These are phyloP conservation scores for Umbelopsis isabellina DNA, from an alignment of 192 early-diverging fungal genomes.

Conservation along the genomic window DNA sequence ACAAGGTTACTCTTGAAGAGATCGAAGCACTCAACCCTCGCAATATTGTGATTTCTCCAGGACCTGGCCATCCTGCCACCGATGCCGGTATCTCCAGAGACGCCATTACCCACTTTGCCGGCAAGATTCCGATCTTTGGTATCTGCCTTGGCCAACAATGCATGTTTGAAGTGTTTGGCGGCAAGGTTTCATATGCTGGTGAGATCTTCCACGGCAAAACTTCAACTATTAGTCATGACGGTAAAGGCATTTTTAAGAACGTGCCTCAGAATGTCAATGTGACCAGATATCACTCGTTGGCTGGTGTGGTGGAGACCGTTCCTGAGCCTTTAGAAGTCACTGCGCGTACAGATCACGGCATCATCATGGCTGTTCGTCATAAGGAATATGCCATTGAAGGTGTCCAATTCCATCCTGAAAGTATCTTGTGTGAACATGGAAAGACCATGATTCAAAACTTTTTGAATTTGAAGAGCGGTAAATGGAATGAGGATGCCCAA, in stretches of 20 bases:
- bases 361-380: conserved; percentile 97
- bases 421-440: conserved; percentile 93
- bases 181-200: conserved; percentile 89
- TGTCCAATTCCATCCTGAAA: conserved; percentile 98
- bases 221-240: conserved; percentile 88
- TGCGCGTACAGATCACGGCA: conserved; percentile 76
- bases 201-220: conserved; percentile 99
- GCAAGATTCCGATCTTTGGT: conserved; percentile 95
- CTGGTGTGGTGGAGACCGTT: conserved; percentile 81
- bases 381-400: conserved; percentile 88
- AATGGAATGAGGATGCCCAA: conserved; percentile 75
- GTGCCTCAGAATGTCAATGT: conserved; percentile 85
- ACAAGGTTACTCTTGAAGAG: conserved; percentile 87
- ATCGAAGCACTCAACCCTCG: conserved; percentile 80
- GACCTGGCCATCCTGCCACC: conserved; percentile 90
- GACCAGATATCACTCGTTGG: conserved; percentile 97
- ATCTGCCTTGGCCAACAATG: conserved; percentile 98
- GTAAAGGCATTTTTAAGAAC: conserved; percentile 81
- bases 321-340: conserved; percentile 87
- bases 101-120: conserved; percentile 85
- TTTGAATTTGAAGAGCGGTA: conserved; percentile 82
- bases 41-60: conserved; percentile 97
- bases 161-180: conserved; percentile 97
- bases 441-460: conserved; percentile 90
- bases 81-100: conserved; percentile 92